phyloP scores from a whole-genome alignment of 2,329 filamentous ascomycete genomes.

The Colletotrichum costaricense region DNA sequence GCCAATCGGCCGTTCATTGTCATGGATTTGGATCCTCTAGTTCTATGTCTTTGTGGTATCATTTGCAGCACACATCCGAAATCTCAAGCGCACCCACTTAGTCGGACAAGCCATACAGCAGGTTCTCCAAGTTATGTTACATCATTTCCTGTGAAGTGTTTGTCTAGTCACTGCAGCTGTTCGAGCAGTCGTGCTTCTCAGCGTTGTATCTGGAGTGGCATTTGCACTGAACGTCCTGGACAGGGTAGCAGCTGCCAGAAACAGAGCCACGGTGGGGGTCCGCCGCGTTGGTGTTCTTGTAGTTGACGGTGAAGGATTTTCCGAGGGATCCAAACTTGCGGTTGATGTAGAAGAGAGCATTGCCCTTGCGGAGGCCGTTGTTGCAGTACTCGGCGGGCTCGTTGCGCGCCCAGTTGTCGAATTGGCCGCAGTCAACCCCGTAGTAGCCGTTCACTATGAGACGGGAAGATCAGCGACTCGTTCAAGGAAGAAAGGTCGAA shows the following conservation, averaged over 20 bases:
- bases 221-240: background rate
- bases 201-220: constrained; percentile 9
- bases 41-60: background rate
- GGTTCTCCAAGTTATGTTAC: too few relatives aligned
- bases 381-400: constrained; percentile 13
- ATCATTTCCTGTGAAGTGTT: too few relatives aligned
- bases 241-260: background rate
- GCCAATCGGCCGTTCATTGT: background rate
- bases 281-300: background rate
- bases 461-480: background rate
- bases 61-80: background rate
- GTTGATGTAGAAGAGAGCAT: constrained; percentile 11
- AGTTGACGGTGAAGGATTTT: background rate
- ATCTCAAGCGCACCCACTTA: background rate
- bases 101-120: too few relatives aligned
- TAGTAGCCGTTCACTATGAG: constrained; percentile 4
- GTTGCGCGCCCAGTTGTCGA: background rate
- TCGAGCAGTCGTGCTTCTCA: constrained; percentile 5
- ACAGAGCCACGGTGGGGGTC: constrained; percentile 9
- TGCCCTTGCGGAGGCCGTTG: constrained; percentile 6
- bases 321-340: background rate
- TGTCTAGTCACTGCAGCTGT: background rate
- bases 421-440: constrained; percentile 22
- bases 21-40: background rate
- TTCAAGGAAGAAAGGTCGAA: background rate